Conservation (phyloP, 23 red algal genomes). For the Gracilaria caudata region DNA sequence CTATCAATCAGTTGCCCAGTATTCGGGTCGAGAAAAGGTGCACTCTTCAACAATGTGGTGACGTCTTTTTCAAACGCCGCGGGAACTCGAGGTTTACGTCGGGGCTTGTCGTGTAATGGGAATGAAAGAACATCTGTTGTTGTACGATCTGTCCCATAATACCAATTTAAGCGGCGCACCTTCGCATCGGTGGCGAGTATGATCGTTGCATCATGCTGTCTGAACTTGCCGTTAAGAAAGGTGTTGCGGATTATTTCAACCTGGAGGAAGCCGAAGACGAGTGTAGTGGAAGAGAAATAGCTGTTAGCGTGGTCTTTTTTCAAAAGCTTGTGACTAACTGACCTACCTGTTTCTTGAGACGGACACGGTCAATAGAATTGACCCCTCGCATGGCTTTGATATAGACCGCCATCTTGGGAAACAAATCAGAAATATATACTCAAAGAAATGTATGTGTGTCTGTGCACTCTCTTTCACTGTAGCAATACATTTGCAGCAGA, state of each 20-base stretch:
- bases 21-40: slow-evolving; percentile 25
- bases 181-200: slow-evolving; percentile 33
- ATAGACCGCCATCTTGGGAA: slow-evolving; percentile 11
- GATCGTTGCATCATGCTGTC: slow-evolving; percentile 33
- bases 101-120: background rate
- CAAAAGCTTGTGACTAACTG: too few species aligned
- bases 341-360: slow-evolving; percentile 42
- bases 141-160: slow-evolving; percentile 1
- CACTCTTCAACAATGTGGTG: background rate
- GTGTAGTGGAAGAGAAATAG: background rate
- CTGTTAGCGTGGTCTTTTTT: background rate
- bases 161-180: slow-evolving; percentile 19
- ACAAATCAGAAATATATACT: background rate
- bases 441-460: too few species aligned
- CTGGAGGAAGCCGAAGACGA: background rate
- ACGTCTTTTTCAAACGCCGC: background rate
- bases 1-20: background rate
- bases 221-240: slow-evolving; percentile 23
- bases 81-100: background rate
- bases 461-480: too few species aligned
- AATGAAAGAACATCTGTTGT: slow-evolving; percentile 67
- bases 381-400: background rate
- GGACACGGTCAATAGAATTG: background rate
- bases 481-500: too few species aligned
- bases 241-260: slow-evolving; percentile 29